Percentiles rank a stretch among this genome's conserved stretches.
phyloP scores from a whole-genome alignment of 169 alveolate species.

The Prorocentrum cordatum region DNA sequence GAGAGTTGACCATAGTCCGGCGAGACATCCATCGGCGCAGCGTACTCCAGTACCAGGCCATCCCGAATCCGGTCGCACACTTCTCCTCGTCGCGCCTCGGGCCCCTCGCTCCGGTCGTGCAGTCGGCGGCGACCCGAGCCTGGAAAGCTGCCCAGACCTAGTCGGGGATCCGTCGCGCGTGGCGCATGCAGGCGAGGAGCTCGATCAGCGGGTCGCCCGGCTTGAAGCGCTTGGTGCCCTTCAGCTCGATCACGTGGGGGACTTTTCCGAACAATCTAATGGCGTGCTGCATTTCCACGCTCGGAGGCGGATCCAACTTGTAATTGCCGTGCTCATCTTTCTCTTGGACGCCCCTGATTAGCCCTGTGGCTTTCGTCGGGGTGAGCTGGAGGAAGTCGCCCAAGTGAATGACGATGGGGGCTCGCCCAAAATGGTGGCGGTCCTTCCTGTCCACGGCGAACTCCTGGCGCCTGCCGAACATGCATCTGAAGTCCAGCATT shows the following conservation, averaged over 20 bases:
- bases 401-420: neutral
- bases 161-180: neutral
- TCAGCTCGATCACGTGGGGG: neutral
- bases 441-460: neutral
- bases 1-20: neutral
- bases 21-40: neutral
- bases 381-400: conserved; percentile 2
- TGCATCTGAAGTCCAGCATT: conserved; percentile 8
- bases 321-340: neutral
- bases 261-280: neutral
- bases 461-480: neutral
- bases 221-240: neutral
- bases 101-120: neutral
- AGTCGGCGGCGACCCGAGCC: neutral
- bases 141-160: neutral
- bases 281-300: conserved; percentile 16
- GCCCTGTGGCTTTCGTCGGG: too few relatives aligned
- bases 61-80: neutral
- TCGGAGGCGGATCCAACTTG: neutral
- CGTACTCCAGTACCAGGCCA: neutral
- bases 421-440: neutral
- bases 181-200: neutral
- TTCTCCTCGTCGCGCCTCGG: neutral
- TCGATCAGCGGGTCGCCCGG: too few relatives aligned
- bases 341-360: neutral